These are phyloP conservation scores for Cladorrhinum sp. DNA, from an alignment of 2,329 filamentous ascomycete genomes.

Conservation along the genomic window DNA sequence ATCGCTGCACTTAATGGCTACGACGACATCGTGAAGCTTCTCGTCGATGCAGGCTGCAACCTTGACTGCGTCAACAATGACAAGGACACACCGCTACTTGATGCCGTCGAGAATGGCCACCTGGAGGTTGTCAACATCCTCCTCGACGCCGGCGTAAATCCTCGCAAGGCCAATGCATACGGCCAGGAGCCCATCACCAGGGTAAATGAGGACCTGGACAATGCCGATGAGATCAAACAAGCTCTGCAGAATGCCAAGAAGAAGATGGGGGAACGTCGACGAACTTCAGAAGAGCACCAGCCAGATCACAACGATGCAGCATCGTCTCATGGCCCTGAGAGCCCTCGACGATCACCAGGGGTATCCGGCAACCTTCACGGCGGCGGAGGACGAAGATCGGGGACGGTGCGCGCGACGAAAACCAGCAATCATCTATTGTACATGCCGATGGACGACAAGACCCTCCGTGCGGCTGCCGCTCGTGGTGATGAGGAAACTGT, in stretches of 20 bases:
- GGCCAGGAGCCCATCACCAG: slow-evolving; percentile 89
- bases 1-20: slow-evolving; percentile 87
- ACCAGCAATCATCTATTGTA: slow-evolving; percentile 63
- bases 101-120: slow-evolving; percentile 95
- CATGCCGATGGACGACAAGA: slow-evolving; percentile 61
- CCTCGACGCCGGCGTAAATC: slow-evolving; percentile 84
- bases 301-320: slow-evolving; percentile 47
- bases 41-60: slow-evolving; percentile 81
- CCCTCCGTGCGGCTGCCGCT: slow-evolving; percentile 57
- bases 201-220: slow-evolving; percentile 69
- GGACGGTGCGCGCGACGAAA: slow-evolving; percentile 58
- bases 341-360: slow-evolving; percentile 56
- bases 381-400: slow-evolving; percentile 47
- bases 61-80: slow-evolving; percentile 76
- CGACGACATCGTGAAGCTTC: slow-evolving; percentile 79
- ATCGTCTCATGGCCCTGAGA: slow-evolving; percentile 55
- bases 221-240: slow-evolving; percentile 74
- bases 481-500: slow-evolving; percentile 61
- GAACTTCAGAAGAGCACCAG: slow-evolving; percentile 58
- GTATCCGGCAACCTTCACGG: slow-evolving; percentile 32
- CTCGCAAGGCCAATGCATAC: slow-evolving; percentile 84
- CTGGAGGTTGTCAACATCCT: slow-evolving; percentile 82
- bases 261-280: slow-evolving; percentile 51
- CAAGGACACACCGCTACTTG: slow-evolving; percentile 89
- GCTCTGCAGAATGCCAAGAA: slow-evolving; percentile 60